Conservation (phyloP, 768 basidiomycete species). For the Tephrocybe sp. region DNA sequence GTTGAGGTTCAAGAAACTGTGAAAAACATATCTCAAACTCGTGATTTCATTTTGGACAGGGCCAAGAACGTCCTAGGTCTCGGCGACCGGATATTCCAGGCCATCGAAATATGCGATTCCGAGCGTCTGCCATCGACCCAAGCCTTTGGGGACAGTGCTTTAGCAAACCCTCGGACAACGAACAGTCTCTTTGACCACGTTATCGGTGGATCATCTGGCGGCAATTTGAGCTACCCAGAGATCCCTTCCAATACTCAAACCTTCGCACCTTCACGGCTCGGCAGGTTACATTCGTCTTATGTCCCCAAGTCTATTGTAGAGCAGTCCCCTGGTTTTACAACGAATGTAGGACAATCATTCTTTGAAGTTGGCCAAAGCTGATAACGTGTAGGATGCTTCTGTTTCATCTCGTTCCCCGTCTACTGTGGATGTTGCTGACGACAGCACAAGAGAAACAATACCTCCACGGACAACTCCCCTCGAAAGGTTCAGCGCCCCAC, state of each 20-base stretch:
- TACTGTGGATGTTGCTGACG: background rate
- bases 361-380: conserved; percentile 20
- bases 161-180: conserved; percentile 25
- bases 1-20: conserved; percentile 41
- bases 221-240: conserved; percentile 14
- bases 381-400: conserved; percentile 30
- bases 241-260: conserved; percentile 25
- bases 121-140: conserved; percentile 31
- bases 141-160: conserved; percentile 38
- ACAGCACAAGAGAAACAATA: conserved; percentile 31
- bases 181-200: conserved; percentile 10
- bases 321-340: background rate
- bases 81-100: conserved; percentile 18
- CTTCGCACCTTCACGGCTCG: conserved; percentile 34
- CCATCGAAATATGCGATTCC: conserved; percentile 2
- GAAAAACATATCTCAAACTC: conserved; percentile 44
- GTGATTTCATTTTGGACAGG: conserved; percentile 39
- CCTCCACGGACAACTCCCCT: conserved; percentile 15
- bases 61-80: conserved; percentile 35
- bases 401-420: background rate
- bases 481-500: conserved; percentile 7
- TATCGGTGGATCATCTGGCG: background rate
- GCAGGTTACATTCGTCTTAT: too few species aligned
- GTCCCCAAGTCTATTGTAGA: background rate
- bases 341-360: conserved; percentile 5